Evolutionary conservation across 345 rosid species (phyloP), one percentile per base, ranked within the genome.

Genomic region (Diplotaxis tenuifolia): DNA sequence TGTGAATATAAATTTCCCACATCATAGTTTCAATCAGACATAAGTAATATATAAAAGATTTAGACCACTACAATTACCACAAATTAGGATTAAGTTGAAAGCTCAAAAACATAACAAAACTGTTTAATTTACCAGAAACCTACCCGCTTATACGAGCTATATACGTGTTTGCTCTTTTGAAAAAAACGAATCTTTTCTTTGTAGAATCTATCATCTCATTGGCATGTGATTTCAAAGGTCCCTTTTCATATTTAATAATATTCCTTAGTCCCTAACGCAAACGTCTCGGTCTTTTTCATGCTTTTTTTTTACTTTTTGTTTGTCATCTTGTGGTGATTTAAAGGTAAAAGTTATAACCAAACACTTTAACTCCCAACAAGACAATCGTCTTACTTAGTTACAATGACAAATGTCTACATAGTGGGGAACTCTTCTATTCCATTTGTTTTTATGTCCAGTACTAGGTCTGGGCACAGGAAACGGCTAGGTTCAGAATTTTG

Each of bases 181-280:
- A 15, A 18, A 15, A 29, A 40, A 23, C 38, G 66, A 66, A 42
- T 73, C 3, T 59, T 28, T 56, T 42, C 7, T 73, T 57, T 49
- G 67, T 74, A 74, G 67, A 74, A 74, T 74, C 67, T 74, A 36
- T 65, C 20, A 59, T 49, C 12, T 74, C 42, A 74, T 47, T 59
- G 67, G 62, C 61, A 67, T 67, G 67, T 67, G 67, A 34, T 47
- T 57, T 74, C 12, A 12, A 25, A 67, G 38, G 67, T 25, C 1
- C 61, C 29, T 66, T 47, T 74, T 32, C 67, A 67, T 59, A 15
- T 23, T n/a, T 57, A 47, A 47, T 27, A 49, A 67, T 67, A 58
- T 74, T 74, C 72, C 72, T 74, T 74, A 67, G 18, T 45, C 50
- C n/a, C 50, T 14, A 45, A 45, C 19, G 50, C 50, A 45, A 45